These are phyloP conservation scores for Neurospora africana DNA, from an alignment of 495 filamentous ascomycete species.

Conservation along the genomic window DNA sequence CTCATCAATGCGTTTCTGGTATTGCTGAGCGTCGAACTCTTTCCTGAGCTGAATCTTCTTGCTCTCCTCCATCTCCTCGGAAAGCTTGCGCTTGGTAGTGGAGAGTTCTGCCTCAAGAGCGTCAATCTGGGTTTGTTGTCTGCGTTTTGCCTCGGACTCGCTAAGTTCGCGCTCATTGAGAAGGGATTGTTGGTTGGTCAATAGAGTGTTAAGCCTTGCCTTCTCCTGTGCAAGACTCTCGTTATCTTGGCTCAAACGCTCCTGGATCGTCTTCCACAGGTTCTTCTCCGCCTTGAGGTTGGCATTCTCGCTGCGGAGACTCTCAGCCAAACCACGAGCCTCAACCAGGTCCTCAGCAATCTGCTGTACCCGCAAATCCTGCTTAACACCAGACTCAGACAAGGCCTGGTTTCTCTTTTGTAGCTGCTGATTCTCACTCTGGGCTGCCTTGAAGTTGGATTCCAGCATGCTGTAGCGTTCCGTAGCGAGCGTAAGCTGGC, in stretches of 20 bases:
- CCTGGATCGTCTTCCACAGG: conserved; percentile 84
- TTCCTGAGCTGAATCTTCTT: conserved; percentile 70
- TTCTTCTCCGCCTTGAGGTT: conserved; percentile 90
- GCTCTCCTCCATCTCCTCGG: conserved; percentile 70
- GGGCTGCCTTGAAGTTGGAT: conserved; percentile 68
- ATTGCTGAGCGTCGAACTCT: conserved; percentile 79
- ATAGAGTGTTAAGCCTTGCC: conserved; percentile 62
- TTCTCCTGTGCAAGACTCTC: conserved; percentile 75
- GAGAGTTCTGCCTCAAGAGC: conserved; percentile 66
- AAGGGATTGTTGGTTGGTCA: conserved; percentile 71
- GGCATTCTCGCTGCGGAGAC: conserved; percentile 78
- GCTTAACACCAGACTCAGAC: conserved; percentile 73
- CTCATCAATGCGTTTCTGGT: conserved; percentile 81
- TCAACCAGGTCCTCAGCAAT: conserved; percentile 89
- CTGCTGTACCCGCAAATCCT: conserved; percentile 82
- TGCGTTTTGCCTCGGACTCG: conserved; percentile 68
- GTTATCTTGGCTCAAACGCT: conserved; percentile 75
- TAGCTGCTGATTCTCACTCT: conserved; percentile 73
- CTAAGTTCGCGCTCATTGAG: conserved; percentile 82
- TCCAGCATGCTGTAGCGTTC: conserved; percentile 89
- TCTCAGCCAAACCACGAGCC: conserved; percentile 67
- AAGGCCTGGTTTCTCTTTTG: conserved; percentile 66
- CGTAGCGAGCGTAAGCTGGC: conserved; percentile 66
- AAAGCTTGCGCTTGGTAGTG: conserved; percentile 70
- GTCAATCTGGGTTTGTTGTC: conserved; percentile 67